Base-by-base conservation (phyloP, 495 filamentous ascomycete genomes). In the Penicillium riverlandense region DNA sequence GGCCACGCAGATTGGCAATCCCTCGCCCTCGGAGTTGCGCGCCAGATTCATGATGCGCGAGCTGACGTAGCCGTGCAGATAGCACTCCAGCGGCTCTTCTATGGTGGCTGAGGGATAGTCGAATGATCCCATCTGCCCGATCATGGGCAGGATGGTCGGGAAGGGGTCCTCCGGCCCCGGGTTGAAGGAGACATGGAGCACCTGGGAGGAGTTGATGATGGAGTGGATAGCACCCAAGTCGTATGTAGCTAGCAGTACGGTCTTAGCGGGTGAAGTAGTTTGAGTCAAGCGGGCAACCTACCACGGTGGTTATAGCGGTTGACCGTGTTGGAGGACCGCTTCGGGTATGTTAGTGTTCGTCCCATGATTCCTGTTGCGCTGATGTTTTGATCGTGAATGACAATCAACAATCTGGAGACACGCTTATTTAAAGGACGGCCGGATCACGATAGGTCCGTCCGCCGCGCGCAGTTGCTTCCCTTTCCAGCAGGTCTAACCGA, bases 31-130 rank as follows among this genome's bases (percentile, higher is more conserved):
- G 33, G 55, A 57, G n/a, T 61, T 65, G n/a, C 79, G 76, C 28
- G 79, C 70, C 8, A 86, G 58, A 44, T 83, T 83, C 70, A 89
- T 83, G 31, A 95, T 71, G 2, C 90, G 86, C 9, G 84, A 83
- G 41, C 80, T 84, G 40, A 91, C 80, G 58, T 92, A 94, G 53
- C 88, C 88, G 60, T 96, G 90, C 6, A 96, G 78, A 55, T 96
- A 95, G 43, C 86, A 77, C 48, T 94, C 85, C 10, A 87, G 65
- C 0, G 80, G 72, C 46, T 87, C 82, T 11, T 80, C 76, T 11
- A 81, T 66, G 47, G 75, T 59, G 8, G 78, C 74, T 43, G 79
- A 82, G 14, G 83, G 82, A 47, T 75, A 71, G 8, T 66, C 69
- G 53, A 82, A 91, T 37, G 78, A 84, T 13, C 75, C 85, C 82